Base-by-base conservation (phyloP, 2,329 filamentous ascomycete genomes). In the Cadophora luteo-olivacea region DNA sequence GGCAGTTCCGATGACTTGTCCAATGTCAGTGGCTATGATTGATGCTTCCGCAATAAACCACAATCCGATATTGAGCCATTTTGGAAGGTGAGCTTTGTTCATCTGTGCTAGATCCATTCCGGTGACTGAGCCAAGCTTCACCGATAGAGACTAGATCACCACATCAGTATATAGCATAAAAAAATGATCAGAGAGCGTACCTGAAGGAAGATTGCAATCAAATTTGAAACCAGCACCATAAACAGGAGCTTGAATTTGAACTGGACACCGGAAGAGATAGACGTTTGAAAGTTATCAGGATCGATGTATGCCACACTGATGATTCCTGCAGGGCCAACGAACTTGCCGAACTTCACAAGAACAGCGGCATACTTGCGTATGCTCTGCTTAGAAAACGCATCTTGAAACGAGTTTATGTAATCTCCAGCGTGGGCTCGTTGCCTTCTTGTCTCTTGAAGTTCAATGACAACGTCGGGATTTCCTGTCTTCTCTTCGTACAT, bases 1-100 rank as follows among this genome's bases (percentile, higher is more conserved):
- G 14, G 89, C 89, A n/a, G 88, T 90, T 57, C 90, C 89, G 70
- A 92, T 91, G 24, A 92, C 89, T 58, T 72, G 65, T 36, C 65
- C 67, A 55, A 74, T 73, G 70, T 75, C 71, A 4, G 72, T 74
- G 29, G 68, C 70, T 11, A 75, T 66, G 52, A 75, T 73, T 4
- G 84, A 84, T 24, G 80, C 80, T 70, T 86, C 84, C 32, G 83
- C 84, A 69, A 86, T 82, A 68, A 83, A 77, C 73, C 84, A 86
- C 0, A 86, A 77, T n/a, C 80, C 70, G 69, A 82, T 82, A 70
- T 86, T 86, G 33, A 86, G 78, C 84, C 84, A 86, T 25, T 72
- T 76, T 4, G 84, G 84, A 25, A 84, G 79, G 75, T 85, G 81
- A 63, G 79, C 81, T 62, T 83, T 80, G 72, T 83, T 85, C 69